Evolutionary conservation across 345 rosid genomes (phyloP), one percentile per base, ranked within the genome.

Genomic region (Hibiscus syriacus): DNA sequence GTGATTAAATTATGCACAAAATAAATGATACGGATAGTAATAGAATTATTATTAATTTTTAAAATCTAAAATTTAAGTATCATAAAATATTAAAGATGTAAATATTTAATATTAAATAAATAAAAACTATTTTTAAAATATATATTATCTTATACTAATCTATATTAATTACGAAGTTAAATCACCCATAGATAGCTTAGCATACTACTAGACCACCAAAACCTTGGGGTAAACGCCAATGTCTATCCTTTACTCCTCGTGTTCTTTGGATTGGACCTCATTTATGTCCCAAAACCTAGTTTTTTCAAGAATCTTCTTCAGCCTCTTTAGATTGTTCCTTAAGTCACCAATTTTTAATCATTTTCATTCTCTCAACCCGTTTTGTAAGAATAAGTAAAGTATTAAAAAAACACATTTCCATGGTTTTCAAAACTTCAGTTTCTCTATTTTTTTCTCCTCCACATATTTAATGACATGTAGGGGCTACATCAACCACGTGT

Each of bases 211-310:
- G n/a, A 0, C 30, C 14, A 26, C 11, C 5, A 8, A 57, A n/a
- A 7, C 48, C 1, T 27, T 62, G 22, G 65, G 65, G 49, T 11
- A 20, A 12, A 61, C 13, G 29, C 29, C 66, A 22, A 61, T 20
- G 30, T 39, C 30, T 61, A 38, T 22, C 30, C 41, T 36, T 9
- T 36, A 36, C 27, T 12, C 65, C 20, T 11, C 65, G 22, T n/a
- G n/a, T n/a, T 22, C 9, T 1, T 36, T 36, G 39, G 39, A 36
- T 38, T 62, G 30, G 66, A 39, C 52, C n/a, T 25, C 30, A 6
- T 41, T 14, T n/a, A 16, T 62, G 52, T 62, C 66, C 14, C 12
- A 23, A 6, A 62, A 50, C 69, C 69, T 49, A 49, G 27, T 66
- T 30, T 13, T 30, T 66, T 50, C 58, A 19, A 17, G 58, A 50